Conservation (phyloP, 2,329 filamentous ascomycete species). For the Arthrobotrys conoides region DNA sequence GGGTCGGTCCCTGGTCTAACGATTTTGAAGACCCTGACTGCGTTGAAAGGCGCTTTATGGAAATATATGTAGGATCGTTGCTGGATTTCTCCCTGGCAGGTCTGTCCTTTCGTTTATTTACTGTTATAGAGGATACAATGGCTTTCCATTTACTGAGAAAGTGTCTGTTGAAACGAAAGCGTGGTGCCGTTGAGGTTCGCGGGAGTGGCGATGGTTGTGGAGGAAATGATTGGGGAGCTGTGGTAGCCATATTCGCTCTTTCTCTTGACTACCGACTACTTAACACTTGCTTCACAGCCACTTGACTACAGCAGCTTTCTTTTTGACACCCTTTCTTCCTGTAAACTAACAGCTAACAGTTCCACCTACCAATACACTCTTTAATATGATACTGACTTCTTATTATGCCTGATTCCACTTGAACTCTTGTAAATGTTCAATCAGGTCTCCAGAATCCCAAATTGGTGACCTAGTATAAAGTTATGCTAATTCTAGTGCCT, state of each 20-base stretch:
- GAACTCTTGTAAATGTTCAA: not conserved
- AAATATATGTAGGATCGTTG: not conserved
- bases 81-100: not conserved
- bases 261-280: not conserved
- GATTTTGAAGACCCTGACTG: conserved; percentile 9
- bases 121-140: not conserved
- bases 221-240: not conserved
- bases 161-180: conserved; percentile 5
- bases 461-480: no score
- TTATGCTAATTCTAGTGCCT: no score
- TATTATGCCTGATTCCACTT: no score
- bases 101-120: conserved; percentile 3
- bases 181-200: not conserved
- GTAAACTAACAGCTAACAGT: not conserved
- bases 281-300: not conserved
- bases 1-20: not conserved
- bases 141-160: conserved; percentile 15
- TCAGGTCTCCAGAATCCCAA: not conserved
- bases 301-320: not conserved
- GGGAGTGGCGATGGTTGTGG: not conserved
- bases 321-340: not conserved
- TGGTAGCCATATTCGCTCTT: conserved; percentile 12
- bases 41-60: not conserved
- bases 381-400: no score
- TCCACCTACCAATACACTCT: not conserved